Base-by-base conservation (phyloP, 106 monocot genomes). In the Iris macrosiphon region DNA sequence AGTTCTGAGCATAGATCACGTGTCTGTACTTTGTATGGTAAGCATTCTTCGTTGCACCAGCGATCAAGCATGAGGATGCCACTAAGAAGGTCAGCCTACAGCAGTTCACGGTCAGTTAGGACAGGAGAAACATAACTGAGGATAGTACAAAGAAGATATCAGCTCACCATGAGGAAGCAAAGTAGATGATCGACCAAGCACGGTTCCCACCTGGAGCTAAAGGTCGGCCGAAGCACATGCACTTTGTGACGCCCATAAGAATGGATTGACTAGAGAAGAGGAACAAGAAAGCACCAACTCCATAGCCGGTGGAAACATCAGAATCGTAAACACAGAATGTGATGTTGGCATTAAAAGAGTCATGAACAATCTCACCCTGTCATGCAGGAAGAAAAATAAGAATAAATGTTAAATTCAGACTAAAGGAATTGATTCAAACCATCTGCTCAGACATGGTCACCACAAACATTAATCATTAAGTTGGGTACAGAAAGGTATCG, bases 171-270 rank as follows among this genome's bases (percentile, higher is more conserved):
- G 96, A 90, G 25, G 83, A 83, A 34, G 77, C 48, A 55, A 98
- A 98, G 57, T 90, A 98, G 67, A 98, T 90, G 15, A 98, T 98
- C 21, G 96, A 80, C 96, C 96, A 98, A 27, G 96, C 96, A 66
- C 96, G 76, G 56, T 52, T 86, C 22, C 74, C 64, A 26, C 96
- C 96, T 16, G 96, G 90, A 25, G 82, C 82, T 63, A 98, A 69
- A 25, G 96, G 96, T 45, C 52, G 66, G 37, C 96, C 90, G 40
- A 98, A 98, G 53, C 89, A 98, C 96, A 98, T 75, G 71, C 96
- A 98, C 59, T 75, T 90, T 2, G 96, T 98, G 27, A 98, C 75
- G 13, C 48, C 72, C 96, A 98, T 98, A 2, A 98, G 64, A 6
- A 90, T 54, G 10, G 77, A 69, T 48, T 98, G 78, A 19, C 82